Evolutionary conservation across 2,329 filamentous ascomycete genomes (phyloP), one percentile per base, ranked within the genome.

Genomic region (Coccinonectria pachysandricola): DNA sequence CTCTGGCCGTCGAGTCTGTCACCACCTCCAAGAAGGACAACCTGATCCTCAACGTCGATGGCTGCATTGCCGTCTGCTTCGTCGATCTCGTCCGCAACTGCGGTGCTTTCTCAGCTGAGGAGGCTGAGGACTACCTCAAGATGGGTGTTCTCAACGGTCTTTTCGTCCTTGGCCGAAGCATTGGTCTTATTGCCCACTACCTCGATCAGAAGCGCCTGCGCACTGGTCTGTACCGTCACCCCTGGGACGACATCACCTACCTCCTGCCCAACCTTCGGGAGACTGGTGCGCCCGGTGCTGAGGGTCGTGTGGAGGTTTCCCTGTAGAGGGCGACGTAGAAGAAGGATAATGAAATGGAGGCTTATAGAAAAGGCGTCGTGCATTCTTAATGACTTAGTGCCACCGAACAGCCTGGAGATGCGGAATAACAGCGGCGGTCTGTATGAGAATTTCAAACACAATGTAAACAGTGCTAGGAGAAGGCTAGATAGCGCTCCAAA

Each of bases 11-110:
- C 45, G 91, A 98, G 75, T 83, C 82, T 8, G 91, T 98, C 41
- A 98, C 91, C 30, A 98, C 91, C 26, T 95, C 86, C 42, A 98
- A 98, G 83, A 98, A 98, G 75, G 91, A 98, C 68, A 98, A 96
- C 73, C 76, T 98, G 46, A 98, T 98, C 50, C 79, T 98, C 52
- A 98, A 98, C 71, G 91, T 98, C 34, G 91, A 96, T 56, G 91
- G 91, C 50, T 94, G 85, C 60, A 82, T 98, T 53, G 91, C 91
- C 44, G 91, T 98, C 57, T 95, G 87, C 79, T 98, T 98, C 56
- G 87, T 98, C 42, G 91, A 98, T 54, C 71, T 98, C 39, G 71
- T 98, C 64, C 84, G 91, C 63, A 94, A 94, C 75, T 94, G 87
- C 58, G 91, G 91, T 59, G 88, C 91, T 30, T 98, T 98, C 75